phyloP scores from a whole-genome alignment of 495 filamentous ascomycete species.

The Penicillium mononematosum region DNA sequence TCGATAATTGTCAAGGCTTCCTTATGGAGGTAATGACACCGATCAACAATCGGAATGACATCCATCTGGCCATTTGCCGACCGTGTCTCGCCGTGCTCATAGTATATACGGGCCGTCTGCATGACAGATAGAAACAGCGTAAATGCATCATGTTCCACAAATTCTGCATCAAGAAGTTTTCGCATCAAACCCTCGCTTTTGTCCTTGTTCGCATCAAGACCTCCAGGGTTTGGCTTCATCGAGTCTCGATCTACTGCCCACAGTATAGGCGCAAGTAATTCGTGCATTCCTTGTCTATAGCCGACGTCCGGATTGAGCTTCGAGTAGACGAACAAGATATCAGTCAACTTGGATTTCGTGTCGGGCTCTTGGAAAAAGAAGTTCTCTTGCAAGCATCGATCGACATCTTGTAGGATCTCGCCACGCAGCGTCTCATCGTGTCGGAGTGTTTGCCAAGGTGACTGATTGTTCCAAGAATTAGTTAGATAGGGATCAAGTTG shows the following conservation, averaged over 20 bases:
- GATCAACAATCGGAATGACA: slow-evolving; percentile 77
- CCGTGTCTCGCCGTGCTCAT: slow-evolving; percentile 59
- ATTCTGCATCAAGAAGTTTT: slow-evolving; percentile 65
- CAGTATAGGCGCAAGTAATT: slow-evolving; percentile 85
- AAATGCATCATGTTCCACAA: slow-evolving; percentile 88
- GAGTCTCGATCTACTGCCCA: slow-evolving; percentile 87
- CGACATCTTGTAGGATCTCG: slow-evolving; percentile 95
- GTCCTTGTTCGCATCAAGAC: slow-evolving; percentile 17
- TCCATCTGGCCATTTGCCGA: slow-evolving; percentile 42
- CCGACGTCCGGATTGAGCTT: slow-evolving; percentile 86
- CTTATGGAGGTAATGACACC: slow-evolving; percentile 83
- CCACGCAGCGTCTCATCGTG: slow-evolving; percentile 78
- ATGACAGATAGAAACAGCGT: slow-evolving; percentile 82
- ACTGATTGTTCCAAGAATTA: slow-evolving; percentile 53
- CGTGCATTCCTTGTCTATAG: slow-evolving; percentile 98
- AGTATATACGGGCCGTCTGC: slow-evolving; percentile 82
- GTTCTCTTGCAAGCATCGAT: slow-evolving; percentile 89
- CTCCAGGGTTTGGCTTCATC: slow-evolving; percentile 44
- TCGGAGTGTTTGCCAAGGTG: slow-evolving; percentile 83
- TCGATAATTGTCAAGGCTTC: slow-evolving; percentile 74
- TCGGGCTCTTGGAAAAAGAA: slow-evolving; percentile 77
- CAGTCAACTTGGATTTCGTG: slow-evolving; percentile 78
- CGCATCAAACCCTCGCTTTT: slow-evolving; percentile 51
- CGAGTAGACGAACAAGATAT: slow-evolving; percentile 90
- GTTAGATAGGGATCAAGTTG: slow-evolving; percentile 28